A percentile compares a stretch with the other conserved stretches of the same genome.
Evolutionary conservation across 352 stramenopile genomes (phyloP).

Genomic region (Pythium plurisporium): DNA sequence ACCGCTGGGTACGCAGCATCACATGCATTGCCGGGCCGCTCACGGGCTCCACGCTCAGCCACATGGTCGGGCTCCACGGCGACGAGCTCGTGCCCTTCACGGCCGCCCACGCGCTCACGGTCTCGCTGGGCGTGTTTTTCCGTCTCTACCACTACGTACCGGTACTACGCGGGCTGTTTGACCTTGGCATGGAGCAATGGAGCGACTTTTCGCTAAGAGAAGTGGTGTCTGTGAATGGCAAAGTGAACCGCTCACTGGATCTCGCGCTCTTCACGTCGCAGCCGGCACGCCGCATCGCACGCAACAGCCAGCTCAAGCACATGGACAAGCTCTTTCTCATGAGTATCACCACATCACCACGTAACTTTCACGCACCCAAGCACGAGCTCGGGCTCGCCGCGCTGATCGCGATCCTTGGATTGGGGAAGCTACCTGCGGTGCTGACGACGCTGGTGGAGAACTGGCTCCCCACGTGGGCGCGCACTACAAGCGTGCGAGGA

Average conservation of each 20-base stretch:
- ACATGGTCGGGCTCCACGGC: constrained; percentile 45
- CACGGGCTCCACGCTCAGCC: constrained; percentile 47
- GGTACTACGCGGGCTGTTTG: constrained; percentile 32
- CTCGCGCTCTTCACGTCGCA: constrained; percentile 38
- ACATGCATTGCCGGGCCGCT: constrained; percentile 59
- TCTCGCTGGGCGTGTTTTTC: constrained; percentile 32
- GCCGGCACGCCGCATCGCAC: constrained; percentile 40
- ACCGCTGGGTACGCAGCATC: constrained; percentile 61
- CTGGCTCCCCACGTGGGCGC: constrained; percentile 5
- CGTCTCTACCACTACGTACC: constrained; percentile 44
- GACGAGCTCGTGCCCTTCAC: constrained; percentile 27
- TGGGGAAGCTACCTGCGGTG: constrained; percentile 1
- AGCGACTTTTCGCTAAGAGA: constrained; percentile 30
- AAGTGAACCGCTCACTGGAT: constrained; percentile 38
- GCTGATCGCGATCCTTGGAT: not conserved
- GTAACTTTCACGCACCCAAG: constrained; percentile 14
- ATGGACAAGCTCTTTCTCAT: constrained; percentile 68
- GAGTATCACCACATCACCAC: constrained; percentile 67
- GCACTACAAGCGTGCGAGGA: not conserved
- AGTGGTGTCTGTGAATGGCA: constrained; percentile 29
- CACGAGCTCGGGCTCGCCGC: constrained; percentile 3
- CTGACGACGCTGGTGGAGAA: not conserved
- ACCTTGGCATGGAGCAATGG: constrained; percentile 65
- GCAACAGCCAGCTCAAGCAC: constrained; percentile 49
- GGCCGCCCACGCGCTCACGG: constrained; percentile 30